Evolutionary conservation across 2,329 filamentous ascomycete species (phyloP).

Genomic region (Ophiostoma ulmi): DNA sequence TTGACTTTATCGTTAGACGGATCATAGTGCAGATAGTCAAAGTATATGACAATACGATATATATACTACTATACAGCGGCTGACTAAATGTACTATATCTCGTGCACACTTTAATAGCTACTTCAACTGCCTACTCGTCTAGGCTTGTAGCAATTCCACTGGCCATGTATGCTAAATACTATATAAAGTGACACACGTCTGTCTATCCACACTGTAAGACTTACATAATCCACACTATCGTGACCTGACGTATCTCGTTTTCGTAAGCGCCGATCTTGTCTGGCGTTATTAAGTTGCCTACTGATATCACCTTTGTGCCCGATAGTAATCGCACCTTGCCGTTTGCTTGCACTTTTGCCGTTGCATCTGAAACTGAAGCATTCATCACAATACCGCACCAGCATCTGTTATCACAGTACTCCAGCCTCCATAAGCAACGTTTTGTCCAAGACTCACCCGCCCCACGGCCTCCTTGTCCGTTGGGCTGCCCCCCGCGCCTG

Average conservation of each 20-base stretch:
- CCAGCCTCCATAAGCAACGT: neutral
- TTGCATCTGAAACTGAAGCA: neutral
- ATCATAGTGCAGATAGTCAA: neutral
- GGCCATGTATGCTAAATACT: too few relatives aligned
- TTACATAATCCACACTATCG: conserved; percentile 15
- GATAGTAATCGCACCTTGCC: neutral
- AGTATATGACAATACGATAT: neutral
- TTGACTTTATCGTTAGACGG: neutral
- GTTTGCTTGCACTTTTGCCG: neutral
- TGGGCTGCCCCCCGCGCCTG: neutral
- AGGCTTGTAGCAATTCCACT: too few relatives aligned
- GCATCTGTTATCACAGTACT: neutral
- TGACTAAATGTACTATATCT: neutral
- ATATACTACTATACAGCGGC: neutral
- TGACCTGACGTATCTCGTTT: conserved; percentile 14
- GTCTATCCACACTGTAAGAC: neutral
- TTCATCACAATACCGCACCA: neutral
- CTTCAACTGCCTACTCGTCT: too few relatives aligned
- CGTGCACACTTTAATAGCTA: neutral
- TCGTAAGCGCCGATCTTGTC: conserved; percentile 19
- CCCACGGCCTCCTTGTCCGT: conserved; percentile 5
- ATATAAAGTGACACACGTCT: too few relatives aligned
- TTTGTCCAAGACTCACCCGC: neutral
- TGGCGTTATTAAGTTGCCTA: conserved; percentile 11
- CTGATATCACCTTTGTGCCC: neutral